phyloP scores from a whole-genome alignment of 2,329 filamentous ascomycete species.

The Colletotrichum tamarilloi region DNA sequence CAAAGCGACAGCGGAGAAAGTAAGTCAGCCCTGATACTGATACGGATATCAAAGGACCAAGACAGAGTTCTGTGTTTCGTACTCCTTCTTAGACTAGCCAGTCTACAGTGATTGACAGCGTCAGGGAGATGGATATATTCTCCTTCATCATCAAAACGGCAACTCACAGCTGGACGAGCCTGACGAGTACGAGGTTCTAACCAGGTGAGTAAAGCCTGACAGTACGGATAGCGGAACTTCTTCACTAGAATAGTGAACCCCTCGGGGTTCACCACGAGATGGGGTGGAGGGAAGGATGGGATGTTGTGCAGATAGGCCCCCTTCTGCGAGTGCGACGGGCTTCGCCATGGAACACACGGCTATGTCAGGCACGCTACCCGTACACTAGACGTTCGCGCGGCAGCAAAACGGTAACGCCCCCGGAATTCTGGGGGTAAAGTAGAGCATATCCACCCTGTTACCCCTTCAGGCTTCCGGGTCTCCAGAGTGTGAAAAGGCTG shows the following conservation, averaged over 20 bases:
- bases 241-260: slow-evolving; percentile 1
- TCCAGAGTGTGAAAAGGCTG: neutral
- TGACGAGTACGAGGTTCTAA: neutral
- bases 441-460: slow-evolving; percentile 16
- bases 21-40: neutral
- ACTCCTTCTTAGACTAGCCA: neutral
- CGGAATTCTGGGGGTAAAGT: slow-evolving; percentile 12
- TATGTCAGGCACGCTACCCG: slow-evolving; percentile 1
- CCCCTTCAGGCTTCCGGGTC: neutral
- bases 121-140: neutral
- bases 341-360: neutral
- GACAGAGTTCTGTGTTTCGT: neutral
- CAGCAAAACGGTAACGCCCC: neutral
- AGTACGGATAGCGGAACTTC: neutral
- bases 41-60: neutral
- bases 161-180: neutral
- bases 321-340: slow-evolving; percentile 9
- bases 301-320: slow-evolving; percentile 32
- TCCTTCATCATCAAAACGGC: neutral
- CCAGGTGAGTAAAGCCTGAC: neutral
- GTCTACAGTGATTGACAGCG: neutral
- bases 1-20: neutral
- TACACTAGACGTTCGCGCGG: slow-evolving; percentile 4
- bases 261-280: neutral
- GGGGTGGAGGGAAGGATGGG: slow-evolving; percentile 11